A percentile compares a stretch with the other conserved stretches of the same genome.
Evolutionary conservation across 257 asterid species (phyloP).

Genomic region (Przewalskia tangutica): DNA sequence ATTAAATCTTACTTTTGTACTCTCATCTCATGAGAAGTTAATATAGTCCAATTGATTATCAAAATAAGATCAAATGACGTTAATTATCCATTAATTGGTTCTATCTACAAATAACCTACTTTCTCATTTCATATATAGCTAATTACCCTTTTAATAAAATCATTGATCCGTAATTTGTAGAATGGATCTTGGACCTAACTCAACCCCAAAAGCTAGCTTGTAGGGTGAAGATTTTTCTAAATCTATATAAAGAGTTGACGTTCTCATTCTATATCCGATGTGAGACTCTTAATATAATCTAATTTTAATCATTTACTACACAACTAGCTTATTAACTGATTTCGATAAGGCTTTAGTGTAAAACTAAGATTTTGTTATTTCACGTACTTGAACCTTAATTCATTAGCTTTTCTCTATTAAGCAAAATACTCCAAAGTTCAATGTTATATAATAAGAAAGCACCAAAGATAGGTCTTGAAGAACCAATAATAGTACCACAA

Average conservation of each 20-base stretch:
- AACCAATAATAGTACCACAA: not conserved
- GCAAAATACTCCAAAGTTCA: too few species aligned
- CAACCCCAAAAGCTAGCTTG: too few species aligned
- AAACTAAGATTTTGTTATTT: not conserved
- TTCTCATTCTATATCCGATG: too few species aligned
- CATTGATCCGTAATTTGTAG: not conserved
- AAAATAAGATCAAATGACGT: not conserved
- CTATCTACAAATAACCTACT: not conserved
- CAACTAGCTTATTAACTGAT: not conserved
- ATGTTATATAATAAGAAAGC: too few species aligned
- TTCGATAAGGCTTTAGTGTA: not conserved
- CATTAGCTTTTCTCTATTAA: not conserved
- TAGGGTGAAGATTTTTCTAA: too few species aligned
- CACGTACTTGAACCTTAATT: not conserved
- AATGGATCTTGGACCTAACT: too few species aligned
- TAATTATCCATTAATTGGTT: not conserved
- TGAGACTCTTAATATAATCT: too few species aligned
- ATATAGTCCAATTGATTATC: not conserved
- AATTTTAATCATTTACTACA: not conserved
- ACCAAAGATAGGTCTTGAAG: not conserved
- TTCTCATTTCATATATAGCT: not conserved
- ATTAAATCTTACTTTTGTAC: constrained; percentile 5
- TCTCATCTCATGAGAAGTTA: not conserved
- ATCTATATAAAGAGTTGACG: too few species aligned
- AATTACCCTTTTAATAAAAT: not conserved